Evolutionary conservation across 805 yeast genomes (phyloP), one percentile per base, ranked within the genome.

Genomic region (Spathaspora boniae): DNA sequence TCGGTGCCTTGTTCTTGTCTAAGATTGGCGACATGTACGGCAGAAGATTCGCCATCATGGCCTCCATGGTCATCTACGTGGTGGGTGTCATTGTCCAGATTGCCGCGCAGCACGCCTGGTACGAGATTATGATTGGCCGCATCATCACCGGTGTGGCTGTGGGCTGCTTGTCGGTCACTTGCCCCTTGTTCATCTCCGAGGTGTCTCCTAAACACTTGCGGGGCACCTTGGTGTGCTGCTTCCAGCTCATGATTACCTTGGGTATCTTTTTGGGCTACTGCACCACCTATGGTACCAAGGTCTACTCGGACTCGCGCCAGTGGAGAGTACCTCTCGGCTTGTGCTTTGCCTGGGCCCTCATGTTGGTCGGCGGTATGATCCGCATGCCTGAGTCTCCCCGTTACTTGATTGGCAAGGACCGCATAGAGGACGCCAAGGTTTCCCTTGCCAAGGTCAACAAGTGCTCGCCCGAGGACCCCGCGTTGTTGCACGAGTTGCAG

Each of bases 201-300:
- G 70, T 80, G 40, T 63, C 87, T 38, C 89, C 89, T 52, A 80
- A 78, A 48, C 76, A 72, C 39, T 62, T 80, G 24, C 76, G 89
- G 74, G 86, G 86, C 57, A 68, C 83, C 23, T 66, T 81, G 40
- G 86, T 82, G 31, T 75, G 81, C 26, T 74, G 78, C 47, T 82
- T 71, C 68, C 87, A 82, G 62, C 67, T 82, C 56, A 76, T 74
- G 73, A 74, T 80, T 45, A 80, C 87, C 31, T 61, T 75, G 32
- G 88, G 87, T 66, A 81, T 81, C 48, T 76, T 81, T 56, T 54
- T 80, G 36, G 87, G 86, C 50, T 78, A 79, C 64, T 71, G 83
- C 60, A 68, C 78, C 26, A 76, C 75, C 36, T 81, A 67, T 54
- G 86, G 81, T 47, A 77, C 86, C 43, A 73, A 75, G 64, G 22